Conservation (phyloP, 1,139 yeast species). For the Saccharomyces hybrid region DNA sequence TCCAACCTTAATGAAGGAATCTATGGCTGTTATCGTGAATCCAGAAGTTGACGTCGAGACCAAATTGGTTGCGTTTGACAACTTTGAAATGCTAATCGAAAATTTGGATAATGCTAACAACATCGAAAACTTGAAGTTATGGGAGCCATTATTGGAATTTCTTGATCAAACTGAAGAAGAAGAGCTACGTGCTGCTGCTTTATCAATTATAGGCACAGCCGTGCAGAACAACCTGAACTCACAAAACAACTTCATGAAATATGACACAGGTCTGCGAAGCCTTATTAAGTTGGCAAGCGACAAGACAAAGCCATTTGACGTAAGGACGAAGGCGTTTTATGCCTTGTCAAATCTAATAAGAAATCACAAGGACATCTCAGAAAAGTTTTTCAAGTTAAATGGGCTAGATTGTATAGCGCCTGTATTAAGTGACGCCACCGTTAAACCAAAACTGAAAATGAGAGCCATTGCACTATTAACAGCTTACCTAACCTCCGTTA, state of each 20-base stretch:
- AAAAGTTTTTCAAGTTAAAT: constrained; percentile 43
- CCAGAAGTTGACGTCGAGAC: constrained; percentile 57
- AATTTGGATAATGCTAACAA: constrained; percentile 93
- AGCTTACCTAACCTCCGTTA: constrained; percentile 50
- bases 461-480: constrained; percentile 52
- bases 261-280: constrained; percentile 42
- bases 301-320: constrained; percentile 31
- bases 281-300: constrained; percentile 39
- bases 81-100: constrained; percentile 90
- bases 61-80: constrained; percentile 74
- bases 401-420: constrained; percentile 56
- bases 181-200: constrained; percentile 49
- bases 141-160: constrained; percentile 59
- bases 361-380: constrained; percentile 54
- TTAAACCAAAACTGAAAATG: constrained; percentile 39
- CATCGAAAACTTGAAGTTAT: constrained; percentile 71
- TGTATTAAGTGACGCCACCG: constrained; percentile 17
- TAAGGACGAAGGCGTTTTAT: constrained; percentile 59
- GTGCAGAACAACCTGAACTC: constrained; percentile 81
- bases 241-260: constrained; percentile 55
- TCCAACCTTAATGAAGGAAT: constrained; percentile 74
- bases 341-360: constrained; percentile 74
- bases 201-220: constrained; percentile 81
- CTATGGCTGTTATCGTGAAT: constrained; percentile 54
- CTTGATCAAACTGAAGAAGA: constrained; percentile 38